Evolutionary conservation across 441 rosid species (phyloP).

Genomic region (Melastoma candidum): DNA sequence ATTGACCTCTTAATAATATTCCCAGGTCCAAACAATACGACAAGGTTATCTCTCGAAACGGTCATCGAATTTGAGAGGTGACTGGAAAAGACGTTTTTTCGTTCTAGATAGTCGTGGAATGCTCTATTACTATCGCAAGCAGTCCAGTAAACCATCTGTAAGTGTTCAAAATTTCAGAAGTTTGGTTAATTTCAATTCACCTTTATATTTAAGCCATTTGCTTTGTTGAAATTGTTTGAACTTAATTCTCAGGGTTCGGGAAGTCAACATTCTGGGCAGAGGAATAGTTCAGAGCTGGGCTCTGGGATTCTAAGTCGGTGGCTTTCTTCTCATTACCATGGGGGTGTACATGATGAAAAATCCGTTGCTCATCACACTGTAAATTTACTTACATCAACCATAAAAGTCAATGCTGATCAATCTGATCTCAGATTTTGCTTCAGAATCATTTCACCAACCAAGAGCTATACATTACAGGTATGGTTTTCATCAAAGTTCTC

Average conservation of each 20-base stretch:
- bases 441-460: conserved; percentile 96
- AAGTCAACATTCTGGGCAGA: conserved; percentile 71
- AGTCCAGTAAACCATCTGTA: conserved; percentile 79
- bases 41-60: conserved; percentile 98
- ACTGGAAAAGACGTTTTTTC: conserved; percentile 98
- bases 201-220: conserved; percentile 3
- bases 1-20: not conserved
- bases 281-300: conserved; percentile 94
- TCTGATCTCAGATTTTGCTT: conserved; percentile 98
- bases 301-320: conserved; percentile 95
- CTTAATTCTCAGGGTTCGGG: conserved; percentile 49
- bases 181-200: conserved; percentile 11
- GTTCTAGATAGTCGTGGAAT: conserved; percentile 98
- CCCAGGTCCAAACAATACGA: conserved; percentile 87
- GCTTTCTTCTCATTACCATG: conserved; percentile 91
- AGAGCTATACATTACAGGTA: conserved; percentile 98
- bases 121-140: conserved; percentile 95
- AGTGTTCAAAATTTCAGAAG: conserved; percentile 18
- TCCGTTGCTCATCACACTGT: conserved; percentile 99
- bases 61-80: conserved; percentile 92
- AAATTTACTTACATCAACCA: conserved; percentile 96
- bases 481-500: conserved; percentile 1
- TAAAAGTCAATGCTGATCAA: conserved; percentile 93
- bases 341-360: conserved; percentile 96
- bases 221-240: conserved; percentile 1